Base-by-base conservation (phyloP, 306 rosid species). In the Canavalia ensiformis region DNA sequence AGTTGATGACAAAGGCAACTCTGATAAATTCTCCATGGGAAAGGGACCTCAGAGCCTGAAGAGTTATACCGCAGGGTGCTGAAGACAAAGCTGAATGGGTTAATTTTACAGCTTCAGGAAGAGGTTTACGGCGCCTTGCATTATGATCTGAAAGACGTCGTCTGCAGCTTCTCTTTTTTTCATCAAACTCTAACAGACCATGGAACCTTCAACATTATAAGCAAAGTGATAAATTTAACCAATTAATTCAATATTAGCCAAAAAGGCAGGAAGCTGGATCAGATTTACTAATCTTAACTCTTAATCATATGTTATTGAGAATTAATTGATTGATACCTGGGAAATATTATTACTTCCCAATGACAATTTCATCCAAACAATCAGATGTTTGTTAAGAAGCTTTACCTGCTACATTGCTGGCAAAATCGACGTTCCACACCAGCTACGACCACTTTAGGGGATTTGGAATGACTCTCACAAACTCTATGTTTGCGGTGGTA, bases 341-440 rank as follows among this genome's bases (percentile, higher is more conserved):
- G 62, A 45, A 69, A 58, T 62, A 65, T 47, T 29, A 8, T 35
- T 65, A 55, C 49, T 34, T 67, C 44, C 12, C 29, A 28, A 25
- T 54, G 67, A 51, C 74, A 81, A 10, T 46, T 57, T 75, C 39
- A 47, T 44, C 29, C 30, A 79, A 63, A 28, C 47, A 80, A 74
- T 54, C 29, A 69, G 13, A 76, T 52, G 55, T 56, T 59, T 62
- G 37, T 18, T 30, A 45, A 81, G 47, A 63, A 83, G 72, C 42
- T 78, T 87, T 84, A 93, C 97, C 96, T 88, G 84, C 97, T 91
- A 77, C 97, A 91, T 70, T 94, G 95, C 83, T 94, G 98, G 89
- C 98, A 94, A 81, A 94, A 94, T 77, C 98, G 94, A 11, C 88
- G 84, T 69, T 89, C 98, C 81, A 87, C 39, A 42, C 98, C 92